phyloP scores from a whole-genome alignment of 225 moss, liverwort and hornwort species.

The Anthoceros angustus region DNA sequence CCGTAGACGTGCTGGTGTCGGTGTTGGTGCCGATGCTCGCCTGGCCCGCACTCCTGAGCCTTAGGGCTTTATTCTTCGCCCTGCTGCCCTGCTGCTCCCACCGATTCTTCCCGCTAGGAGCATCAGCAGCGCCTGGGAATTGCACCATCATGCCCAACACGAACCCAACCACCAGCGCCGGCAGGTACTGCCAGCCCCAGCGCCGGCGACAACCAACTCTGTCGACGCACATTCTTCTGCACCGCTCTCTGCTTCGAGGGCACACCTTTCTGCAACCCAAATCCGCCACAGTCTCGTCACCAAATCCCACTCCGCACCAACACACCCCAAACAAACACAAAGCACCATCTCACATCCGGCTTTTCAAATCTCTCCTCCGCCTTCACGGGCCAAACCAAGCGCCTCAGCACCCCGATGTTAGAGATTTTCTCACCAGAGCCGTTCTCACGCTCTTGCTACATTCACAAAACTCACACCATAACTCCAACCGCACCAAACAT shows the following conservation, averaged over 20 bases:
- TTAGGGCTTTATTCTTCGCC: constrained; percentile 22
- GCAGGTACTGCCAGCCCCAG: constrained; percentile 60
- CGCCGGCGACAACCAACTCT: constrained; percentile 63
- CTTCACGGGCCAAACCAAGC: neutral
- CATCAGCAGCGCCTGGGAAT: constrained; percentile 42
- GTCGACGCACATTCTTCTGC: constrained; percentile 22
- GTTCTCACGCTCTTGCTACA: neutral
- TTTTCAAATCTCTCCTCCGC: neutral
- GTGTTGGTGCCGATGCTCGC: constrained; percentile 5
- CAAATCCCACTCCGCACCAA: neutral
- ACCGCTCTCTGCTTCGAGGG: neutral
- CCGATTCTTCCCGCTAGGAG: constrained; percentile 15
- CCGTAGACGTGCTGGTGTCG: constrained; percentile 12
- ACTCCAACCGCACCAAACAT: no score
- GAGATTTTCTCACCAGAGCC: no score
- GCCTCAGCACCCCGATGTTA: neutral
- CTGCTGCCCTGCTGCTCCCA: constrained; percentile 13
- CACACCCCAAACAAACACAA: neutral
- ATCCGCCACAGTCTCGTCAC: neutral
- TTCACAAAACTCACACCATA: neutral
- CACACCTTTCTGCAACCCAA: neutral
- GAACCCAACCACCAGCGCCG: constrained; percentile 69
- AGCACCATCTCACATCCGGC: neutral
- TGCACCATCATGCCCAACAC: constrained; percentile 68
- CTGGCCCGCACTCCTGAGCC: constrained; percentile 20